Percentiles rank a stretch among this genome's conserved stretches.
These are phyloP conservation scores for Phialocephala sp. DNA, from an alignment of 2,329 filamentous ascomycete genomes.

Conservation along the genomic window DNA sequence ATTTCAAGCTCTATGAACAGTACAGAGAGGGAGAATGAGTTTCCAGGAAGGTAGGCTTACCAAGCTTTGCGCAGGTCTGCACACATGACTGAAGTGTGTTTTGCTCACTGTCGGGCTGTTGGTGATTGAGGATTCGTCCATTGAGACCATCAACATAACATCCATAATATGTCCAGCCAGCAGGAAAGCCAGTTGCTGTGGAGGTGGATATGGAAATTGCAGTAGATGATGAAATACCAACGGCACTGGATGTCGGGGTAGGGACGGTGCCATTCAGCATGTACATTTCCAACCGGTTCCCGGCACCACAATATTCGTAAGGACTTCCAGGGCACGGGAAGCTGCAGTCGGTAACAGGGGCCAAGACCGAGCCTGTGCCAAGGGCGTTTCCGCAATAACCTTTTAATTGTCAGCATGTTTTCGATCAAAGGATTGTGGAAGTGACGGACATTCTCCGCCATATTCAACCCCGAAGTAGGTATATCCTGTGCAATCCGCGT, in stretches of 20 bases:
- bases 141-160: conserved; percentile 24
- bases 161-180: conserved; percentile 27
- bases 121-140: conserved; percentile 28
- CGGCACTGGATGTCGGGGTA: not conserved
- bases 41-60: too few relatives aligned
- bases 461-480: conserved; percentile 41
- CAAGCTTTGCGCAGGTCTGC: conserved; percentile 32
- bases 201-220: not conserved
- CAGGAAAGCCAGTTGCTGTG: conserved; percentile 9
- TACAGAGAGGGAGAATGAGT: too few relatives aligned
- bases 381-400: conserved; percentile 39
- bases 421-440: not conserved
- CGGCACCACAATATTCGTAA: conserved; percentile 44
- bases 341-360: conserved; percentile 33
- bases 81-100: conserved; percentile 43
- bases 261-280: not conserved
- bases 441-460: conserved; percentile 37
- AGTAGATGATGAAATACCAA: too few relatives aligned
- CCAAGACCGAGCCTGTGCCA: conserved; percentile 30
- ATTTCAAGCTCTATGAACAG: too few relatives aligned
- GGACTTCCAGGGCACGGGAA: conserved; percentile 41
- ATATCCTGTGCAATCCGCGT: conserved; percentile 34
- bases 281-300: conserved; percentile 38
- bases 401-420: not conserved
- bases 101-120: conserved; percentile 26